These are phyloP conservation scores for Vitis hybrid DNA, from an alignment of 177 flowering plant species.

Conservation along the genomic window DNA sequence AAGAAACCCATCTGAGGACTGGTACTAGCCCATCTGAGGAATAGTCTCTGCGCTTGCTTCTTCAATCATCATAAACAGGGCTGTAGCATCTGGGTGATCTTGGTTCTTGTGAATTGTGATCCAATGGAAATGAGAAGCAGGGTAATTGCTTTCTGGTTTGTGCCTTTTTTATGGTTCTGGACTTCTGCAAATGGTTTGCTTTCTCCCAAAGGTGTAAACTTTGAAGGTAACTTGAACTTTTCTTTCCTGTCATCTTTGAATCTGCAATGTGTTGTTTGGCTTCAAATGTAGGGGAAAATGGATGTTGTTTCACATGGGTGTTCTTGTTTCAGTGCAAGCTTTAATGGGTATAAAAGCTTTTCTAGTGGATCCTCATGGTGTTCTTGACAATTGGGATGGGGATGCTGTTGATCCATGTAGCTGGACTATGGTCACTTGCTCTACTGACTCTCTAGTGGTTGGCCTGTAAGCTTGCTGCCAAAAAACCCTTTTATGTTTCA, in stretches of 20 bases:
- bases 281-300: not conserved
- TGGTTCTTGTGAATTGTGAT: slow-evolving; percentile 7
- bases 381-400: slow-evolving; percentile 68
- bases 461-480: slow-evolving; percentile 38
- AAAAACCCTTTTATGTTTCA: not conserved
- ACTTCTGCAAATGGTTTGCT: slow-evolving; percentile 39
- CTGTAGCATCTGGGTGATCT: slow-evolving; percentile 14
- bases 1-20: not conserved
- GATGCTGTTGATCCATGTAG: slow-evolving; percentile 80
- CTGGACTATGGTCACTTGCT: slow-evolving; percentile 72
- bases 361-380: slow-evolving; percentile 62
- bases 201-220: slow-evolving; percentile 59
- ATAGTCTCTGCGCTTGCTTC: too few species aligned
- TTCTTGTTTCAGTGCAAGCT: slow-evolving; percentile 54
- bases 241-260: not conserved
- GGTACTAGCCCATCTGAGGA: too few species aligned
- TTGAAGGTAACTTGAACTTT: slow-evolving; percentile 32
- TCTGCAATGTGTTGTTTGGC: not conserved
- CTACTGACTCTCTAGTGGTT: slow-evolving; percentile 46
- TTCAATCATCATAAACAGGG: not conserved
- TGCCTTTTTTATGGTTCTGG: slow-evolving; percentile 33
- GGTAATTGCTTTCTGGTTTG: slow-evolving; percentile 20
- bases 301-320: slow-evolving; percentile 5
- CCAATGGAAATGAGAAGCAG: slow-evolving; percentile 25
- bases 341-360: slow-evolving; percentile 57